Evolutionary conservation across 257 asterid species (phyloP), one percentile per base, ranked within the genome.

Genomic region (Salvia splendens): DNA sequence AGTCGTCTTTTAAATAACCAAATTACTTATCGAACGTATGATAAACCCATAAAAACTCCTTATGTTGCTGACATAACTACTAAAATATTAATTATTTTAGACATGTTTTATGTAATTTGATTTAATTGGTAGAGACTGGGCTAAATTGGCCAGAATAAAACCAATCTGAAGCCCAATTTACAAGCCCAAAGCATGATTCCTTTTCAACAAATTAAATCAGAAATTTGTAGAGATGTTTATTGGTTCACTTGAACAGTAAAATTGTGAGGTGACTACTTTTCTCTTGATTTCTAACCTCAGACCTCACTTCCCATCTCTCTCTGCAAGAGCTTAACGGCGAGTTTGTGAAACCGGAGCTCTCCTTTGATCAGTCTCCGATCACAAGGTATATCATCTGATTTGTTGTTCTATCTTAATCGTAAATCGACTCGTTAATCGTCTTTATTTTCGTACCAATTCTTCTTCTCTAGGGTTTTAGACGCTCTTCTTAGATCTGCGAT

Each of bases 401-500:
- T 11, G 43, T 62, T 61, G 12, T 12, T 28, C 7, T 61, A 24
- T 62, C 8, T 45, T 43, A 41, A 43, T 62, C 28, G 46, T 35
- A n/a, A 36, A 35, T 61, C 41, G 42, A 62, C 9, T 12, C 3
- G 15, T 36, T 46, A 16, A 8, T 12, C 51, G 35, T 11, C 10
- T 50, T 35, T 40, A 11, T 5, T 41, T 65, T 35, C 16, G 32
- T 2, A 3, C 3, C 15, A n/a, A 33, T 33, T 33, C 5, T 33
- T 33, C 36, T 5, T 33, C 20, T 33, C 38, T 73, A 28, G 53
- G 72, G 50, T 64, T 64, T 69, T 40, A 59, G 69, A 9, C 20
- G 45, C 46, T 15, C 50, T 51, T 28, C 35, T 35, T 43, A 50
- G 80, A 76, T 76, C 80, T 59, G 17, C 43, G 58, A 11, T 54